Percentiles rank a stretch among this genome's conserved stretches.
Evolutionary conservation across 495 filamentous ascomycete genomes (phyloP).

Genomic region (Podospora pseudopauciseta): DNA sequence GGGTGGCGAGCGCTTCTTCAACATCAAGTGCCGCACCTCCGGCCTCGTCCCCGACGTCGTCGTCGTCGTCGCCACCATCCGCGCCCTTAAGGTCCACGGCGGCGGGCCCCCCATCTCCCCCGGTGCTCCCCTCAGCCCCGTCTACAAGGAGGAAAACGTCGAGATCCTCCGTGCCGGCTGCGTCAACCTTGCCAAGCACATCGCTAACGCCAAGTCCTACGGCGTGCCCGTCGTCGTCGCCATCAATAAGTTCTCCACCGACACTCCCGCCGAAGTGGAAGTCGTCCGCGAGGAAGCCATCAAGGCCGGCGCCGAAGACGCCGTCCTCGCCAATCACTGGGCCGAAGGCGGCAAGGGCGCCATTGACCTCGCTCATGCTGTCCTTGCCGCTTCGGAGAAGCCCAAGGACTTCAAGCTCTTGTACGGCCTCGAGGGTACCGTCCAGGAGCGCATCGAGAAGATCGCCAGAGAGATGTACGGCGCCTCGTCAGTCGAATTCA

Average conservation of each 20-base stretch:
- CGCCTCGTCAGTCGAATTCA: constrained; percentile 85
- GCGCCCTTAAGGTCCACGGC: constrained; percentile 94
- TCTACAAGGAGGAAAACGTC: constrained; percentile 90
- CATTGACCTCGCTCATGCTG: constrained; percentile 80
- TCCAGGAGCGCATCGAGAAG: constrained; percentile 86
- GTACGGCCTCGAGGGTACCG: constrained; percentile 73
- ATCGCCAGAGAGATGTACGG: constrained; percentile 95
- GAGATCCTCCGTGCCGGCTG: constrained; percentile 86
- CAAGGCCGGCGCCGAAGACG: constrained; percentile 89
- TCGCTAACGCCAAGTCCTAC: constrained; percentile 79
- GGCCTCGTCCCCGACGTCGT: constrained; percentile 89
- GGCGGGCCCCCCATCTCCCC: constrained; percentile 89
- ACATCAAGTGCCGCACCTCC: constrained; percentile 97
- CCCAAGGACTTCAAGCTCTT: constrained; percentile 87
- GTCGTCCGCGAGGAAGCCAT: constrained; percentile 87
- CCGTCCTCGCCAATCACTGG: constrained; percentile 94
- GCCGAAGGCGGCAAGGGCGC: constrained; percentile 92
- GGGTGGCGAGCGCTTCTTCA: constrained; percentile 99
- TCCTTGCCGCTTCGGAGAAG: constrained; percentile 77
- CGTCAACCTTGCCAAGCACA: constrained; percentile 91
- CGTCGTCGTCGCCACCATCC: constrained; percentile 91
- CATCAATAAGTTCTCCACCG: constrained; percentile 92
- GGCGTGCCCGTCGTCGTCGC: constrained; percentile 96
- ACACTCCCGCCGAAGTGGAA: constrained; percentile 88
- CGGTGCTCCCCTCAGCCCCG: constrained; percentile 73